Evolutionary conservation across 805 yeast genomes (phyloP), one percentile per base, ranked within the genome.

Genomic region (Ogataea chonburiensis): DNA sequence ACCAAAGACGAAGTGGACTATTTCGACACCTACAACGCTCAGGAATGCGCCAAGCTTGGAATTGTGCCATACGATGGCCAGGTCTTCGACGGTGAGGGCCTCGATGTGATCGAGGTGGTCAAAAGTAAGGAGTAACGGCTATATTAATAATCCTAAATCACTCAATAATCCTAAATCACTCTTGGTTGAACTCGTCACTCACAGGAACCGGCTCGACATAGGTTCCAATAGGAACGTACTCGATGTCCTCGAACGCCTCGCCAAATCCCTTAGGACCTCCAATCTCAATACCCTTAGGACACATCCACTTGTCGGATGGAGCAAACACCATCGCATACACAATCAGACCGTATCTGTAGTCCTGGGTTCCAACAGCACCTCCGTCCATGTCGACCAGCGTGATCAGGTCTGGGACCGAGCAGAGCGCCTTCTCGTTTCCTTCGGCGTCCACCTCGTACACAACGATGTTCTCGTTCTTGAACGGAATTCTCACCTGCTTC

Each of bases 311-410:
- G 26, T 50, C 48, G 22, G 52, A 44, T 12, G 68, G 68, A 8
- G 71, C 53, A 29, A 65, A 52, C 2, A 49, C 68, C 30, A 68
- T 37, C 2, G 66, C 68, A 49, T 59, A 63, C 7, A 68, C 72
- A 34, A 63, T 42, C 30, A 68, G 35, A 3, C 73, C 73, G 43
- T 68, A 67, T 31, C 70, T 42, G 38, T 67, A 68, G 17, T 67
- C 72, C 19, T 67, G 71, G 1, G 70, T 67, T 3, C 72, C 72
- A 12, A 67, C 62, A n/a, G 71, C 71, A 24, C 70, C 70, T 19
- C 60, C 53, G 31, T 65, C 69, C 11, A 55, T 46, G 41, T 67
- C 70, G 18, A 60, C 44, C 11, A 66, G 61, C 2, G 70, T 43
- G 41, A 68, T 65, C 23, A 68, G 39, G 45, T 68, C 73, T 15